phyloP scores from a whole-genome alignment of 352 stramenopile species.

The Phytopythium litorale region DNA sequence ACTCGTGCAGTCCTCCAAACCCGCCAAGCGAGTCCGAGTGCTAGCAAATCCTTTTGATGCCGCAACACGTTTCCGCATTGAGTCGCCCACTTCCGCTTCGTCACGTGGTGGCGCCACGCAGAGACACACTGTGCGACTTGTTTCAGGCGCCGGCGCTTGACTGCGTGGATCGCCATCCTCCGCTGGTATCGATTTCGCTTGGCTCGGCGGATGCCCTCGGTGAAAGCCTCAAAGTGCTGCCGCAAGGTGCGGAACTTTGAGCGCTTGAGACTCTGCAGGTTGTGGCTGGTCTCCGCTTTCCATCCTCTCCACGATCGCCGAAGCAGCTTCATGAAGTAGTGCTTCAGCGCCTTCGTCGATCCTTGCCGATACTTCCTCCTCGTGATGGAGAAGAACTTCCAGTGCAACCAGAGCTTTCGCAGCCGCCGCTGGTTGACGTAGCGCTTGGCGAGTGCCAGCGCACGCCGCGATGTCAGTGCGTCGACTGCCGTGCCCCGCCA shows the following conservation, averaged over 20 bases:
- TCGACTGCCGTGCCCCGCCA: conserved; percentile 43
- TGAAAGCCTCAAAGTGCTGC: conserved; percentile 52
- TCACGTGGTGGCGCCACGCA: conserved; percentile 16
- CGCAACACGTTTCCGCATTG: conserved; percentile 15
- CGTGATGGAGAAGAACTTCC: conserved; percentile 72
- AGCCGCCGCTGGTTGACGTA: conserved; percentile 59
- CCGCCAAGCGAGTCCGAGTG: conserved; percentile 30
- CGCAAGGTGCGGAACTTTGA: conserved; percentile 44
- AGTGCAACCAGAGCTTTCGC: conserved; percentile 72
- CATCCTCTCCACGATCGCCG: conserved; percentile 49
- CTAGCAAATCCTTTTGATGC: conserved; percentile 11
- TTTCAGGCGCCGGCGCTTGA: conserved; percentile 19
- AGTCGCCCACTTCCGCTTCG: conserved; percentile 18
- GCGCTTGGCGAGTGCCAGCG: conserved; percentile 47
- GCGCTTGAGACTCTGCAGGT: conserved; percentile 36
- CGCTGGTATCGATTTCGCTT: conserved; percentile 20
- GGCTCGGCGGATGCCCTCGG: conserved; percentile 20
- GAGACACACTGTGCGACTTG: conserved; percentile 15
- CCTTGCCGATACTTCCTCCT: conserved; percentile 65
- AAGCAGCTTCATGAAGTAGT: conserved; percentile 72
- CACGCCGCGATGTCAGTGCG: conserved; percentile 27
- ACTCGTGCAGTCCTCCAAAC: conserved; percentile 33
- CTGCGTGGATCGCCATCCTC: conserved; percentile 23
- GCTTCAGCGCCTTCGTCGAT: conserved; percentile 68
- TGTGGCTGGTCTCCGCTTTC: conserved; percentile 30